phyloP scores from a whole-genome alignment of 129 eudicot species.

The Sambucus nigra region DNA sequence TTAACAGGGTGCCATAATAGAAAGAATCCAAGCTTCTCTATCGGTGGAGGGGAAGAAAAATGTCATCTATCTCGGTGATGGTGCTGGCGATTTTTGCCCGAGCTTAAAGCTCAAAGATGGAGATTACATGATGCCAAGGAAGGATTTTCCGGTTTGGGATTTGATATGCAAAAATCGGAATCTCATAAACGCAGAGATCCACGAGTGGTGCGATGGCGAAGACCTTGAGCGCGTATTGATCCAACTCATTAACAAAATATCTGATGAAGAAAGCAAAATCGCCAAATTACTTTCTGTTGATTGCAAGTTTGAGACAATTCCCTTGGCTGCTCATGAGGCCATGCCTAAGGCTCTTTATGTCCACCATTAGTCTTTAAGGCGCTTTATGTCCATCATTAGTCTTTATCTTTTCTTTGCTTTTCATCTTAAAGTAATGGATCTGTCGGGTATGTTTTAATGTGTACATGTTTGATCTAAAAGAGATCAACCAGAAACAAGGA shows the following conservation, averaged over 20 bases:
- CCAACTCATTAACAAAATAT: constrained; percentile 20
- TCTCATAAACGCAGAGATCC: constrained; percentile 36
- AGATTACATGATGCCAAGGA: constrained; percentile 83
- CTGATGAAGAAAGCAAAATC: constrained; percentile 3
- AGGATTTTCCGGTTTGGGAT: constrained; percentile 74
- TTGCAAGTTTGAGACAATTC: constrained; percentile 40
- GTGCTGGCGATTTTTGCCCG: constrained; percentile 77
- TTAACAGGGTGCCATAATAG: constrained; percentile 53
- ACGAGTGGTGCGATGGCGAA: constrained; percentile 60
- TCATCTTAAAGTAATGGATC: not conserved
- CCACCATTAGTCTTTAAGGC: constrained; percentile 17
- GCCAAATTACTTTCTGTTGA: constrained; percentile 24
- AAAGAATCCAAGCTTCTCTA: constrained; percentile 40
- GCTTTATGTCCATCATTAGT: not conserved
- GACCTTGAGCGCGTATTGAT: constrained; percentile 44
- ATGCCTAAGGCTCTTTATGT: constrained; percentile 41
- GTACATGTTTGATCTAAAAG: not conserved
- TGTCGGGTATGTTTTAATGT: too few relatives aligned
- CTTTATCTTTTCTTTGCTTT: not conserved
- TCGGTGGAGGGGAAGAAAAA: constrained; percentile 31
- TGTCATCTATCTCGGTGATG: constrained; percentile 72
- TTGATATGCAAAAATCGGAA: constrained; percentile 50
- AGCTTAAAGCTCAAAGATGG: constrained; percentile 41
- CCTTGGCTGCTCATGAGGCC: constrained; percentile 31
- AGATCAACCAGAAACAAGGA: too few relatives aligned